These are phyloP conservation scores for Naganishia albida DNA, from an alignment of 1,284 basidiomycete genomes.

Conservation along the genomic window DNA sequence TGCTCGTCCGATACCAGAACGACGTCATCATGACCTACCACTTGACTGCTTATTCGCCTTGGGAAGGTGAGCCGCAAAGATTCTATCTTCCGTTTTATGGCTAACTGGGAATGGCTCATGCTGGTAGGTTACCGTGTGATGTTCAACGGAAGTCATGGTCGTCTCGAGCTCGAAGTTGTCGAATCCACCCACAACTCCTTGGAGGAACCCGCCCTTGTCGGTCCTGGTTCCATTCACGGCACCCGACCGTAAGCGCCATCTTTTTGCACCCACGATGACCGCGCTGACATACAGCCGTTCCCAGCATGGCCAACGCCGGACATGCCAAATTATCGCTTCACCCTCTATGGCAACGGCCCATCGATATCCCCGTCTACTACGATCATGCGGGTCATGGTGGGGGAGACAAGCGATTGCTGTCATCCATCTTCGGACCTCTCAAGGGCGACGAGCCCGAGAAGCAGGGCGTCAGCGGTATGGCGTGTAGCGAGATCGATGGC, in stretches of 20 bases:
- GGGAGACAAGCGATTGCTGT: slow-evolving; percentile 60
- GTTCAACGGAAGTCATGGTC: slow-evolving; percentile 61
- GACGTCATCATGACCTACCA: slow-evolving; percentile 63
- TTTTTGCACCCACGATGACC: not conserved
- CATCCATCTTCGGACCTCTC: slow-evolving; percentile 58
- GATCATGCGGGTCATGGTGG: slow-evolving; percentile 61
- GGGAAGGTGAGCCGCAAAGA: slow-evolving; percentile 25
- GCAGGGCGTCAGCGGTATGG: slow-evolving; percentile 58
- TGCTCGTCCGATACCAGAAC: slow-evolving; percentile 59
- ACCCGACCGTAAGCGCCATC: slow-evolving; percentile 23
- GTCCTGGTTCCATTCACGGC: slow-evolving; percentile 33
- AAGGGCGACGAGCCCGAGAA: slow-evolving; percentile 54
- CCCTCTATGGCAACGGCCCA: slow-evolving; percentile 57
- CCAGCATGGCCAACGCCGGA: slow-evolving; percentile 56
- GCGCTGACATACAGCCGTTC: slow-evolving; percentile 34
- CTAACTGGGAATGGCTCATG: not conserved
- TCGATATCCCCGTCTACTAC: slow-evolving; percentile 56
- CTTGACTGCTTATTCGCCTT: slow-evolving; percentile 51
- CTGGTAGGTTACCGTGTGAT: slow-evolving; percentile 60
- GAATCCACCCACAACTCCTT: slow-evolving; percentile 52
- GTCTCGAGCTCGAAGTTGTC: slow-evolving; percentile 62
- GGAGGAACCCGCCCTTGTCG: slow-evolving; percentile 29
- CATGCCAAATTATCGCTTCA: slow-evolving; percentile 58
- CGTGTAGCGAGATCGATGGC: slow-evolving; percentile 60
- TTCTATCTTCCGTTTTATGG: not conserved